Evolutionary conservation across 2,329 filamentous ascomycete genomes (phyloP), one percentile per base, ranked within the genome.

Genomic region (Didymella sp.): DNA sequence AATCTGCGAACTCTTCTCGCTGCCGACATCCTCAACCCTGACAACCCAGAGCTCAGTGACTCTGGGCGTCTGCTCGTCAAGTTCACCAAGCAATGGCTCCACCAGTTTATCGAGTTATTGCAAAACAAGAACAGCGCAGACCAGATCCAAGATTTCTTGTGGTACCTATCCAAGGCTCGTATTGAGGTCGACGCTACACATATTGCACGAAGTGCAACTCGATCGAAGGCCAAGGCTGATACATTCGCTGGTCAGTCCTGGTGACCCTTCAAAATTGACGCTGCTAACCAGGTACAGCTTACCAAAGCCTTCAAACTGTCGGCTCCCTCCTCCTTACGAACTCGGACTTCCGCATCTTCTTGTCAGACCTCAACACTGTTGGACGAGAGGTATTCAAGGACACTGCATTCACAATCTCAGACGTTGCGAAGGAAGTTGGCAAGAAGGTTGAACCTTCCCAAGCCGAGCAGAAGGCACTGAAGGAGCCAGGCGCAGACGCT

Each of bases 61-160:
- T 90, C 90, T 8, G 92, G 93, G 22, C 85, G 88, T 8, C 84
- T 88, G 44, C 81, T 98, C 22, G 81, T 90, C 49, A 88, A 88
- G 58, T 89, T 89, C 70, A 81, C 83, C 45, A 90, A 89, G 72
- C 82, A 89, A 64, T 94, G 87, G 85, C 79, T 97, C 7, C 84
- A 87, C 55, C 84, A 93, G 56, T 87, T 96, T 73, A 94, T 96
- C 67, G 86, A 91, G n/a, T 78, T 96, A 6, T 74, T 97, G 42
- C 82, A 86, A 52, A 83, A 92, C 76, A 98, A 97, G 80, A 97
- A 97, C 74, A 80, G 82, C 59, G 77, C 85, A 15, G 92, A 98
- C 75, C 89, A 96, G 73, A 85, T 98, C 17, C 94, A 98, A 74
- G 91, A 97, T 68, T 90, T 97, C 62, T 81, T 96, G 35, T 97